A percentile compares a stretch with the other conserved stretches of the same genome.
phyloP scores from a whole-genome alignment of 129 eudicot species.

The Centrapalus pauciflorus region DNA sequence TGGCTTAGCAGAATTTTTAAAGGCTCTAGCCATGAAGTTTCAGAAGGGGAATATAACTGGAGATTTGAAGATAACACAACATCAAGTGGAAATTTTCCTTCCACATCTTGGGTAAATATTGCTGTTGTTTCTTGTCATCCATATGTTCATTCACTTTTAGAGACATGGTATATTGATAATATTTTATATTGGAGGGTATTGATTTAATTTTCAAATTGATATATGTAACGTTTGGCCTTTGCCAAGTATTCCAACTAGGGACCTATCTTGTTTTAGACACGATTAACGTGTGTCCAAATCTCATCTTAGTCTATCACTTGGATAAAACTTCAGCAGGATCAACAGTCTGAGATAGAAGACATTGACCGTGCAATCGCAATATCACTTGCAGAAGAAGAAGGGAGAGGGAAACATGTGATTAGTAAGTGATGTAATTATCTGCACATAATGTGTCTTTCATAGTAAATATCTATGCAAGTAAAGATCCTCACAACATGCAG shows the following conservation, averaged over 20 bases:
- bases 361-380: slow-evolving; percentile 86
- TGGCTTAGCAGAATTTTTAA: slow-evolving; percentile 93
- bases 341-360: slow-evolving; percentile 71
- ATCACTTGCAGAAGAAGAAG: slow-evolving; percentile 71
- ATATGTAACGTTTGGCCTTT: background rate
- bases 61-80: slow-evolving; percentile 43
- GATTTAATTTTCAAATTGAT: slow-evolving; percentile 2
- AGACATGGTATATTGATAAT: background rate
- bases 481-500: background rate
- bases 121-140: background rate
- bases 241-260: background rate
- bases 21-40: slow-evolving; percentile 69
- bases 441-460: background rate
- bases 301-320: slow-evolving; percentile 9
- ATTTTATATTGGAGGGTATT: background rate
- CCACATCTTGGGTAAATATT: slow-evolving; percentile 63
- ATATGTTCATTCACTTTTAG: background rate
- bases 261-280: background rate
- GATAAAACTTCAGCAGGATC: slow-evolving; percentile 39
- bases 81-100: slow-evolving; percentile 46
- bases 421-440: slow-evolving; percentile 45
- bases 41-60: slow-evolving; percentile 64
- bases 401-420: slow-evolving; percentile 44
- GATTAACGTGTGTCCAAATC: background rate
- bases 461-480: background rate